Percentiles rank a stretch among this genome's conserved stretches.
Evolutionary conservation across 2,329 filamentous ascomycete genomes (phyloP).

Genomic region (Ophiostoma quercus): DNA sequence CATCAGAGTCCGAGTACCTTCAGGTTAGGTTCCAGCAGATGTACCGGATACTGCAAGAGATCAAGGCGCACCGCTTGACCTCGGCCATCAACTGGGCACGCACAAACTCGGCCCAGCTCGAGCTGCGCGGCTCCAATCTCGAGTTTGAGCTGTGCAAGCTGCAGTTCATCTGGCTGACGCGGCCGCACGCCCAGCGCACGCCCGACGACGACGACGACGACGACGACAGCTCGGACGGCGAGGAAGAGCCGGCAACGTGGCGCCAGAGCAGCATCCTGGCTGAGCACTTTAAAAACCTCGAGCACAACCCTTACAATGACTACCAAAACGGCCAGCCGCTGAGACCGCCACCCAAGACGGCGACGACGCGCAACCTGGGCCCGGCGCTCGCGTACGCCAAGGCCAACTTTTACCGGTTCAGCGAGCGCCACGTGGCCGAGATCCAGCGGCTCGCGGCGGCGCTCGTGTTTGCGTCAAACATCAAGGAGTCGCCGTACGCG

Average conservation of each 20-base stretch:
- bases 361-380: slow-evolving; percentile 27
- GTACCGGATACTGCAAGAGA: slow-evolving; percentile 79
- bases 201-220: slow-evolving; percentile 42
- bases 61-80: slow-evolving; percentile 67
- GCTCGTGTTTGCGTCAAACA: slow-evolving; percentile 71
- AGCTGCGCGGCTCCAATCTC: slow-evolving; percentile 80
- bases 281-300: not conserved
- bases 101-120: slow-evolving; percentile 62
- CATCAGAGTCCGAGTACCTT: slow-evolving; percentile 61
- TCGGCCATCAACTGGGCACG: slow-evolving; percentile 87
- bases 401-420: slow-evolving; percentile 67
- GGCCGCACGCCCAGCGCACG: slow-evolving; percentile 36
- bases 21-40: slow-evolving; percentile 79
- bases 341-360: slow-evolving; percentile 31
- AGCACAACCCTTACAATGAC: not conserved
- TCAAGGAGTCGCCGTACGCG: slow-evolving; percentile 72
- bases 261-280: not conserved
- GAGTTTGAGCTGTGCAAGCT: slow-evolving; percentile 91
- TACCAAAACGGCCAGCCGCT: not conserved
- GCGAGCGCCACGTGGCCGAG: slow-evolving; percentile 67
- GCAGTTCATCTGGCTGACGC: slow-evolving; percentile 85
- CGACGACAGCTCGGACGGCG: slow-evolving; percentile 41
- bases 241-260: slow-evolving; percentile 38
- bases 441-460: slow-evolving; percentile 77
- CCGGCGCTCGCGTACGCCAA: slow-evolving; percentile 70